Percentiles rank a stretch among this genome's conserved stretches.
Evolutionary conservation across 805 yeast species (phyloP).

Genomic region (Dipodascus geniculatus): DNA sequence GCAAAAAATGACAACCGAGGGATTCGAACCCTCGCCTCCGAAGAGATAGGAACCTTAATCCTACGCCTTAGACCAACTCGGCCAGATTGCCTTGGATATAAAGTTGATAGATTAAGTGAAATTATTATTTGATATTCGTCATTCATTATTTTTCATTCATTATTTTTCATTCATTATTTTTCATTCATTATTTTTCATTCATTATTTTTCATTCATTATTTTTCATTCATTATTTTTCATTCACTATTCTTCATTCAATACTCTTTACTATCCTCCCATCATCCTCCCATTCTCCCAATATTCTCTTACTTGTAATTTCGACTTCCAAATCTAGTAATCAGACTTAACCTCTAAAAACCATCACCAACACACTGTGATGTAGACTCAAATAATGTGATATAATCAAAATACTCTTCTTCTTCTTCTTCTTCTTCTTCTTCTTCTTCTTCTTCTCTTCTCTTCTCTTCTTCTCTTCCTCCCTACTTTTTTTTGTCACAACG

Average conservation of each 20-base stretch:
- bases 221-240: not conserved
- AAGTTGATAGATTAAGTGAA: too few species aligned
- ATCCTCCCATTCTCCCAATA: not conserved
- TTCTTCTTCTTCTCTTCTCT: too few species aligned
- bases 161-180: not conserved
- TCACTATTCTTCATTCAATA: not conserved
- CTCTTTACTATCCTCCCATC: not conserved
- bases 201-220: not conserved
- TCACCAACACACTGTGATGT: not conserved
- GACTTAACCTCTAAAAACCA: not conserved
- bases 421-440: not conserved
- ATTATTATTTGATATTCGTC: too few species aligned
- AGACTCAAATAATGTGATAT: not conserved
- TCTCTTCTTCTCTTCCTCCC: not conserved
- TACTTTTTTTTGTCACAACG: not conserved
- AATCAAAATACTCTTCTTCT: not conserved
- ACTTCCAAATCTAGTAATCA: not conserved
- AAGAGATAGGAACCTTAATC: slow-evolving; percentile 72
- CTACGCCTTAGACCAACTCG: slow-evolving; percentile 65
- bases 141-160: not conserved
- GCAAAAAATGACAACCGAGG: slow-evolving; percentile 54
- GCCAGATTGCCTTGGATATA: slow-evolving; percentile 41
- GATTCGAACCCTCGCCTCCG: slow-evolving; percentile 86
- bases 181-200: not conserved
- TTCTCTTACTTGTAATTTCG: not conserved